Evolutionary conservation across 805 yeast species (phyloP), one percentile per base, ranked within the genome.

Genomic region (Kazachstania psychrophila): DNA sequence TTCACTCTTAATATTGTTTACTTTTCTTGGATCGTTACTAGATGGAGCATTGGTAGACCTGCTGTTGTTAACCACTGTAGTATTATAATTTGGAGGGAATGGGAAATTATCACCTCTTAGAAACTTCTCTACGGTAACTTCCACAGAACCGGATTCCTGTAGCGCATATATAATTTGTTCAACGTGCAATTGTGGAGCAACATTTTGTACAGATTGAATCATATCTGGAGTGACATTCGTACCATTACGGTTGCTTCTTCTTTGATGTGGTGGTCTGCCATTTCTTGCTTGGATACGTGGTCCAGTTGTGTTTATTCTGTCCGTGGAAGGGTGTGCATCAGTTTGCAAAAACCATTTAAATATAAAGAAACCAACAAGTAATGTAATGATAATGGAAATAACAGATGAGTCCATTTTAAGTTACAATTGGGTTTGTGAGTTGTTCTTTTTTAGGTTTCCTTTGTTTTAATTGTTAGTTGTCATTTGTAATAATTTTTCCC

Each of bases 121-220:
- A 44, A 72, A 78, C 30, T 77, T 69, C 37, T 86, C 85, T 10
- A 86, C 77, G 0, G 96, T 86, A 7, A 59, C 71, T 56, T 84
- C 86, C 1, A 88, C 88, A 9, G 81, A 77, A 0, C 92, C 89
- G 0, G 89, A 73, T 40, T 73, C 66, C 51, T 79, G 77, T 43
- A 89, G 69, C 51, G 83, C 95, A 43, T 68, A 67, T 43, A 77
- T 68, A 41, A 89, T 85, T 54, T 82, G 92, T 6, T 73, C 85
- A 3, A 61, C 69, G 2, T 83, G 68, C 26, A 83, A 62, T 16
- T 68, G 66, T 2, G 96, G 96, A 0, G 87, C 94, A 35, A 88
- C 67, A 30, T 85, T 75, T 46, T 77, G 83, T 4, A 88, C 96
- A 0, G 82, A 76, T 43, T 79, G 87, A 29, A 88, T 68, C 96